phyloP scores from a whole-genome alignment of 2,329 filamentous ascomycete species.

The Grosmannia clavigera region DNA sequence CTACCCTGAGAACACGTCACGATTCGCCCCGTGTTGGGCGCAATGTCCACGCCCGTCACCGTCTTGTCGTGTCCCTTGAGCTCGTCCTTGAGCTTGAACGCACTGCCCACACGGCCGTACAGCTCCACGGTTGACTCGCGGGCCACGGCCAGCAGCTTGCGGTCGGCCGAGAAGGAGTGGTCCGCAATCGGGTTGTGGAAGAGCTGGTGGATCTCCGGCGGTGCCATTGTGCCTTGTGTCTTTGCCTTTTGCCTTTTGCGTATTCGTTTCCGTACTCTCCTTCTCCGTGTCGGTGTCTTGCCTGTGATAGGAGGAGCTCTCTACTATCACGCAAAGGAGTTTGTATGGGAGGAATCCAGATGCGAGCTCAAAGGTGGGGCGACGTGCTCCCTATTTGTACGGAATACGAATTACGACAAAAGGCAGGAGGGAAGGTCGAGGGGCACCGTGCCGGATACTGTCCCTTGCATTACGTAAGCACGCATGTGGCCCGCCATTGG shows the following conservation, averaged over 20 bases:
- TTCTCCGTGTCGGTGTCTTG: not conserved
- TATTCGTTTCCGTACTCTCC: not conserved
- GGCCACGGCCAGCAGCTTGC: constrained; percentile 75
- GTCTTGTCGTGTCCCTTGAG: constrained; percentile 95
- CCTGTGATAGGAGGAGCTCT: constrained; percentile 85
- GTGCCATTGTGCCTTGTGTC: constrained; percentile 48
- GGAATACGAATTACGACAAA: no score
- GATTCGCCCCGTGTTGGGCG: constrained; percentile 78
- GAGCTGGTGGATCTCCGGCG: constrained; percentile 87
- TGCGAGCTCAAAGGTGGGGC: not conserved
- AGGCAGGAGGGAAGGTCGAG: not conserved
- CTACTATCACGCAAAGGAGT: constrained; percentile 64
- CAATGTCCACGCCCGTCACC: constrained; percentile 92
- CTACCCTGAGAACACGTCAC: constrained; percentile 93
- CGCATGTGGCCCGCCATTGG: not conserved
- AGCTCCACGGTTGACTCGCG: constrained; percentile 85
- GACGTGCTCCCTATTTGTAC: no score
- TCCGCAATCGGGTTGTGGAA: constrained; percentile 95
- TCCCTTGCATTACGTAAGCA: not conserved
- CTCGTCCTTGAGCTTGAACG: constrained; percentile 79
- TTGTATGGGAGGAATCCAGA: not conserved
- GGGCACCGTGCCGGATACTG: not conserved
- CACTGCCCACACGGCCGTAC: constrained; percentile 59
- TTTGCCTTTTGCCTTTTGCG: constrained; percentile 14
- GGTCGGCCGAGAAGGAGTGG: constrained; percentile 95